Evolutionary conservation across 2,329 filamentous ascomycete genomes (phyloP).

Genomic region (Dothistroma septosporum): DNA sequence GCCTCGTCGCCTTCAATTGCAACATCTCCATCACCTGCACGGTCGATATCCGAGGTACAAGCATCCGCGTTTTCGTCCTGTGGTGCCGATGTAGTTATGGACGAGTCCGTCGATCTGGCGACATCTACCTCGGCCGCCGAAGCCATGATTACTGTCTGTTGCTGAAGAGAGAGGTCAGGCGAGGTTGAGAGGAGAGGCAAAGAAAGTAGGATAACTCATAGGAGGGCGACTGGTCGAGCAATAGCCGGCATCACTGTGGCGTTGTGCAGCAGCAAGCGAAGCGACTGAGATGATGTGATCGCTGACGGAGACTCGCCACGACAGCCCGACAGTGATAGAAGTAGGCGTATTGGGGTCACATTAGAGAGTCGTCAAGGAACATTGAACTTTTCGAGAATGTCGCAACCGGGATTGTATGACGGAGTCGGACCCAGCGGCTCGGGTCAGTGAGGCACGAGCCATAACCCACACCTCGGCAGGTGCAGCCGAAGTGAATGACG

Average conservation of each 20-base stretch:
- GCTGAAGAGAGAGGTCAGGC: not conserved
- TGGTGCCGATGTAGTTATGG: not conserved
- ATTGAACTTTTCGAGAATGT: not conserved
- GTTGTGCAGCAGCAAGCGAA: not conserved
- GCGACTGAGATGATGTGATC: not conserved
- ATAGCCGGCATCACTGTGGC: constrained; percentile 9
- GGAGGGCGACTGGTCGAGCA: not conserved
- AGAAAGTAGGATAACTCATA: constrained; percentile 7
- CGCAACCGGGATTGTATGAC: not conserved
- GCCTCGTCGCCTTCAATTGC: constrained; percentile 32
- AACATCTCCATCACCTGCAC: not conserved
- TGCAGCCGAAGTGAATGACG: not conserved
- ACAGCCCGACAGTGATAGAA: not conserved
- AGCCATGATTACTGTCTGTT: constrained; percentile 3
- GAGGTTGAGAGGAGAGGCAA: not conserved
- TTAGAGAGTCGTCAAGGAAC: constrained; percentile 1
- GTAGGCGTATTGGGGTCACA: too few species aligned
- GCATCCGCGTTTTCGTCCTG: not conserved
- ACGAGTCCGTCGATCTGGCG: not conserved
- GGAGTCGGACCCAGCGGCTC: not conserved
- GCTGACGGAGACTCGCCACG: not conserved
- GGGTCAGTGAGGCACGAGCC: not conserved
- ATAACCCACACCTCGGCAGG: not conserved
- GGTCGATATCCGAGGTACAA: too few species aligned
- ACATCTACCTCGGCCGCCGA: not conserved